phyloP scores from a whole-genome alignment of 306 rosid species.

The Casuarina glauca region DNA sequence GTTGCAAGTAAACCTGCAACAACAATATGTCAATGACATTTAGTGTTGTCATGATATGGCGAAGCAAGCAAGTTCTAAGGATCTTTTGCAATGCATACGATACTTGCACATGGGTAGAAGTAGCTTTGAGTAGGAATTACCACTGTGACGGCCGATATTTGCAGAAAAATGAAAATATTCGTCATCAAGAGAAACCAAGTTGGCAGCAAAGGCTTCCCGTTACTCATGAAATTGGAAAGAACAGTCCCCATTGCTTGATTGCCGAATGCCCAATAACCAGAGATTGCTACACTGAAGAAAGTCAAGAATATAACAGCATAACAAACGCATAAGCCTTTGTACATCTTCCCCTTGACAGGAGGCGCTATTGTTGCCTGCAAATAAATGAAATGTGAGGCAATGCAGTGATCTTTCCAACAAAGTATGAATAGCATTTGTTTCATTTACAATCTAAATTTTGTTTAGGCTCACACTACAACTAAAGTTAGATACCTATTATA shows the following conservation, averaged over 20 bases:
- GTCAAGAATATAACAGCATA: slow-evolving; percentile 54
- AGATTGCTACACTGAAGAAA: slow-evolving; percentile 56
- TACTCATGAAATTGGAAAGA: slow-evolving; percentile 52
- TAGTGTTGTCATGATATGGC: background rate
- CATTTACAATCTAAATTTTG: background rate
- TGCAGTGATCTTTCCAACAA: background rate
- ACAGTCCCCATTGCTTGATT: slow-evolving; percentile 49
- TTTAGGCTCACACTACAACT: background rate
- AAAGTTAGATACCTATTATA: background rate
- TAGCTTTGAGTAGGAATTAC: slow-evolving; percentile 37
- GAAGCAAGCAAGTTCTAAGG: too few species aligned
- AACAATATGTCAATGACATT: slow-evolving; percentile 12
- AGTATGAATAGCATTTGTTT: background rate
- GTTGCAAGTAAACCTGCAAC: slow-evolving; percentile 72
- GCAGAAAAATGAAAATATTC: slow-evolving; percentile 58
- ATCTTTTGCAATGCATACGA: too few species aligned
- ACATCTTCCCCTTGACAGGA: slow-evolving; percentile 81
- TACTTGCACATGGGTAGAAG: background rate
- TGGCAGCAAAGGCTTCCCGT: slow-evolving; percentile 42
- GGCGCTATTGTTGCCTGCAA: slow-evolving; percentile 80
- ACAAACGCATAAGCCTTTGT: slow-evolving; percentile 74
- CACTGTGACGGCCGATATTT: slow-evolving; percentile 60
- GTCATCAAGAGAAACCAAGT: slow-evolving; percentile 70
- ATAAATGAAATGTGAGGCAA: too few species aligned
- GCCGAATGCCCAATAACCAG: slow-evolving; percentile 94